Base-by-base conservation (phyloP, 2,329 filamentous ascomycete species). In the Talaromyces sp. region DNA sequence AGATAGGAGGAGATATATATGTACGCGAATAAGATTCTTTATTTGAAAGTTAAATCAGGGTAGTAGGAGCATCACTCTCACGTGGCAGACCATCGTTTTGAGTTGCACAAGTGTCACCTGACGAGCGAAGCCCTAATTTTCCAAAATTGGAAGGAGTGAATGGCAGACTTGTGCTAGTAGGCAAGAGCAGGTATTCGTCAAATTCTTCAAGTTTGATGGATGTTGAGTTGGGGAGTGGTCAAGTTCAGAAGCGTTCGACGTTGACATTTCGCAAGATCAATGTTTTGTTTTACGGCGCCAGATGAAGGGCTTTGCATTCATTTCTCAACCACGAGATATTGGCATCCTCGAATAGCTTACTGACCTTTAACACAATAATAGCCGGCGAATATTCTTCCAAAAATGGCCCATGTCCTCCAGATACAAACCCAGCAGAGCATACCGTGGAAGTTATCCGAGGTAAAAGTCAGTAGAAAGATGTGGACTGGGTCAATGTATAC, bases 231-330 rank as follows among this genome's bases (percentile, higher is more conserved):
- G 61, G 25, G 17, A 6, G 1, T 4, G n/a, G 25, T 8, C 17
- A 40, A 29, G 34, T 74, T 59, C 71, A 68, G 8, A 78, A 79
- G 63, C 68, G 71, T 38, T 61, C 78, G 36, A 78, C 76, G 1
- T 67, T 79, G 6, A 78, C 76, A 1, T 79, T 78, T 59, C 71
- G 75, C 4, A 66, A 74, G 65, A 56, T 79, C 10, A 77, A 69
- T 34, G 74, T 79, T 79, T 10, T 68, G 69, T 49, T 77, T 78
- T 1, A 75, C 72, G 4, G 75, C 76, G 13, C 74, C 75, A 2
- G 75, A 77, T n/a, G n/a, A n/a, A n/a, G n/a, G n/a, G n/a, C n/a
- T n/a, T n/a, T n/a, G n/a, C n/a, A n/a, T n/a, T n/a, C n/a, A n/a
- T n/a, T n/a, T n/a, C n/a, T n/a, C n/a, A n/a, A n/a, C n/a, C n/a